phyloP scores from a whole-genome alignment of 306 rosid species.

The Quillaja saponaria region DNA sequence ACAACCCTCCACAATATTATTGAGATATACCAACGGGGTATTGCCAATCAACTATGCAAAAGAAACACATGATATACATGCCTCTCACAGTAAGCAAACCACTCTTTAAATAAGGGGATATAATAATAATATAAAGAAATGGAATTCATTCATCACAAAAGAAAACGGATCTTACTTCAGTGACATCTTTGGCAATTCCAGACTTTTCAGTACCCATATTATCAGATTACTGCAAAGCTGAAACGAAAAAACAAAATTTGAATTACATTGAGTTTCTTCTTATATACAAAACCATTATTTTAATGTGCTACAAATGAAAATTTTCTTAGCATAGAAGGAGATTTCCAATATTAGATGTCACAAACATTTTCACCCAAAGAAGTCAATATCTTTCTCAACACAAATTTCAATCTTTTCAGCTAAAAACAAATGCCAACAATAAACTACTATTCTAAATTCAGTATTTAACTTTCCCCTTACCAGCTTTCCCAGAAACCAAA shows the following conservation, averaged over 20 bases:
- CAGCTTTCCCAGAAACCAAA: constrained; percentile 26
- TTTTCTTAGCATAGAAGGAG: not conserved
- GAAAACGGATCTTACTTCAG: constrained; percentile 52
- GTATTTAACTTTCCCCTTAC: not conserved
- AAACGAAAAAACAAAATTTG: constrained; percentile 13
- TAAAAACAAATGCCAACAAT: not conserved
- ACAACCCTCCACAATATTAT: constrained; percentile 59
- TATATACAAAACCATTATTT: not conserved
- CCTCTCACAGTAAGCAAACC: constrained; percentile 13
- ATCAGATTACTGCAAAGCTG: constrained; percentile 37
- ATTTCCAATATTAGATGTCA: too few relatives aligned
- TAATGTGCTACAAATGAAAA: constrained; percentile 7
- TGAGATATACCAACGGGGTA: constrained; percentile 77
- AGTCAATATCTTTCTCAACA: not conserved
- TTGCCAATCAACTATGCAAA: constrained; percentile 65
- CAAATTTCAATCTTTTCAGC: constrained; percentile 8
- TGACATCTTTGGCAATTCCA: constrained; percentile 70
- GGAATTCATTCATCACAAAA: not conserved
- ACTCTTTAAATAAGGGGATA: not conserved
- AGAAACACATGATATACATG: constrained; percentile 11
- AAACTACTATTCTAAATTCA: too few relatives aligned
- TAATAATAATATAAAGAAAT: not conserved
- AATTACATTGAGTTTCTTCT: constrained; percentile 4
- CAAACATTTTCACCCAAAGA: not conserved
- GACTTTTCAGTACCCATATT: constrained; percentile 56